Base-by-base conservation (phyloP, 345 rosid species). In the Melastoma malabathricum region DNA sequence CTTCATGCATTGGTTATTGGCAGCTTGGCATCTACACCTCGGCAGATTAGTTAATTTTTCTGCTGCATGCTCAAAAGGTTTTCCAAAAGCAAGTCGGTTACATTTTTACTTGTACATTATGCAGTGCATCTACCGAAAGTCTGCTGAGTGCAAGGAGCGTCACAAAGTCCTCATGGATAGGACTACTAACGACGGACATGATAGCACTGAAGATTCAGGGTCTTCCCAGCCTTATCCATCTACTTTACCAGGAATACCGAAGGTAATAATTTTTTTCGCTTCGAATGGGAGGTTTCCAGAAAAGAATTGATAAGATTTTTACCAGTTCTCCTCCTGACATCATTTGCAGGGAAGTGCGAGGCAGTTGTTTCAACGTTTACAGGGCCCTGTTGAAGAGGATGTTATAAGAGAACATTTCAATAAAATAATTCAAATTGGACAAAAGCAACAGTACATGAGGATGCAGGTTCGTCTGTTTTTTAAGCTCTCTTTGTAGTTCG, bases 151-250 rank as follows among this genome's bases (percentile, higher is more conserved):
- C 81, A 93, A 85, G 81, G 99, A 93, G 54, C 94, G 99, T 1
- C 99, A 93, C 75, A 93, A 85, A 65, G 57, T 68, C 65, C 68
- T 93, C 64, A 88, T 93, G 89, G 96, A 88, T 70, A 83, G 71
- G 67, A 75, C 68, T 65, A 71, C 80, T 62, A 84, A 92, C 59
- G 99, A 93, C 71, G 99, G 95, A 12, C 90, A 90, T 64, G 99
- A 93, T 62, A 93, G 97, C 68, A 95, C 96, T 59, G 99, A 93
- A 67, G 99, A 93, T 73, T 93, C 96, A 41, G 96, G 97, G 52
- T 81, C 92, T 63, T 93, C 94, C 59, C 97, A 83, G 77, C 73
- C 99, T 66, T 93, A 93, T 68, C 98, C 98, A 51, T 92, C 98
- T 60, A 85, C 97, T 57, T 75, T 93, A 67, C 99, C 99, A 64